Base-by-base conservation (phyloP, 2,329 filamentous ascomycete genomes). In the Apiospora hydei region DNA sequence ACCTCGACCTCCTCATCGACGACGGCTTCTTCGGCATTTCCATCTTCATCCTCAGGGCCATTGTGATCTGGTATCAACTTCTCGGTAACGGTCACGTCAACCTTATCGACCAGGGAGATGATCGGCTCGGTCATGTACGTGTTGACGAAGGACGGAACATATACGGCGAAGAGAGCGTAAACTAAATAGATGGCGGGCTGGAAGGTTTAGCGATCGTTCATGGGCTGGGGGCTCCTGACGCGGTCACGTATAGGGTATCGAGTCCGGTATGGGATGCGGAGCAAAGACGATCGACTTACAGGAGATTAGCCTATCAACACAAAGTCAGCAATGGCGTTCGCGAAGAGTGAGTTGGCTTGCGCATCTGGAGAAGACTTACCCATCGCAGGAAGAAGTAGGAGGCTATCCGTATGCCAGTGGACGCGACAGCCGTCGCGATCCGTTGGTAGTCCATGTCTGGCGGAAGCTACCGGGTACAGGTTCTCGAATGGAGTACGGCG, bases 161-260 rank as follows among this genome's bases (percentile, higher is more conserved):
- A 94, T 72, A 94, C 81, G 34, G 88, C 90, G 73, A 92, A 90
- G 2, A 92, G 83, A 0, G 91, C 86, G 71, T 90, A 90, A 4
- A 90, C 84, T 14, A 87, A 76, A 14, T 81, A 74, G 7, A 79
- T 66, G 51, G 74, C 57, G 7, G 77, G 77, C 78, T 81, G 26
- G 24, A 47, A 46, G 41, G 41, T 68, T 78, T 30, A 79, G 76
- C 38, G 53, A 64, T 10, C 66, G 72, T 75, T 69, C 74, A 72
- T 44, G 68, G 24, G 26, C 26, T 3, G 26, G 3, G 26, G 26
- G 24, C 21, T 49, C 10, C 18, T 43, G 26, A 49, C 18, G n/a
- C 67, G 34, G 34, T 24, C 34, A n/a, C 4, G 44, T 16, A 49
- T n/a, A 44, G 18, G 67, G 44, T 30, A 34, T 49, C 47, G 44